These are phyloP conservation scores for Blastocystis sp. DNA, from an alignment of 352 stramenopile genomes.

Conservation along the genomic window DNA sequence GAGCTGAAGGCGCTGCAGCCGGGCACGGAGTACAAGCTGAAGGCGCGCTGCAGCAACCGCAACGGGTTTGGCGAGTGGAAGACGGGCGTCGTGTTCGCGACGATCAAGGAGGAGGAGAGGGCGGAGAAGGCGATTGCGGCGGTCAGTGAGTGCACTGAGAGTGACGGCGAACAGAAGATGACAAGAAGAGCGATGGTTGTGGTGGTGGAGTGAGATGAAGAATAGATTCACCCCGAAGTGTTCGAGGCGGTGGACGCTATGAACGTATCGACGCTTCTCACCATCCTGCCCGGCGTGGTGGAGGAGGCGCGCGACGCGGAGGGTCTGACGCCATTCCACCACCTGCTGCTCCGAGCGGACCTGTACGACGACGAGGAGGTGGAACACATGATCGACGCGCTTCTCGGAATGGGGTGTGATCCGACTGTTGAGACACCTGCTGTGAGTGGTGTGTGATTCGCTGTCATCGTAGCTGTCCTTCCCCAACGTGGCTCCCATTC, in stretches of 20 bases:
- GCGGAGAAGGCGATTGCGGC: not conserved
- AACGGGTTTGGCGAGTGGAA: conserved; percentile 27
- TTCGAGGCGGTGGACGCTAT: not conserved
- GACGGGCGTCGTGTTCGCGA: not conserved
- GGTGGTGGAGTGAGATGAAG: not conserved
- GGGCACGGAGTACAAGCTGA: not conserved
- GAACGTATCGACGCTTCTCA: not conserved
- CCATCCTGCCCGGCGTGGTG: not conserved
- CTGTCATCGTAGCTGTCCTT: not conserved
- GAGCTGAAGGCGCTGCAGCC: not conserved
- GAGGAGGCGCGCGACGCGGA: not conserved
- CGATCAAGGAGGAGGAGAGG: conserved; percentile 7
- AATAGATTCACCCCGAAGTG: not conserved
- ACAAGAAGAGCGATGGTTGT: not conserved
- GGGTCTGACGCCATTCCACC: not conserved
- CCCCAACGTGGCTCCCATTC: not conserved
- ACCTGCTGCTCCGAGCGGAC: not conserved
- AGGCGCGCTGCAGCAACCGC: not conserved
- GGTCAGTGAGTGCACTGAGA: not conserved
- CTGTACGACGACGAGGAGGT: not conserved
- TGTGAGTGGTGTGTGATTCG: not conserved
- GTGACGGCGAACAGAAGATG: not conserved
- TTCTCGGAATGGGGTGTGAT: not conserved
- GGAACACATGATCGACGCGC: not conserved
- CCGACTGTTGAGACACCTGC: not conserved